Conservation (phyloP, 2,329 filamentous ascomycete genomes). For the Stagonosporopsis rhizophila region DNA sequence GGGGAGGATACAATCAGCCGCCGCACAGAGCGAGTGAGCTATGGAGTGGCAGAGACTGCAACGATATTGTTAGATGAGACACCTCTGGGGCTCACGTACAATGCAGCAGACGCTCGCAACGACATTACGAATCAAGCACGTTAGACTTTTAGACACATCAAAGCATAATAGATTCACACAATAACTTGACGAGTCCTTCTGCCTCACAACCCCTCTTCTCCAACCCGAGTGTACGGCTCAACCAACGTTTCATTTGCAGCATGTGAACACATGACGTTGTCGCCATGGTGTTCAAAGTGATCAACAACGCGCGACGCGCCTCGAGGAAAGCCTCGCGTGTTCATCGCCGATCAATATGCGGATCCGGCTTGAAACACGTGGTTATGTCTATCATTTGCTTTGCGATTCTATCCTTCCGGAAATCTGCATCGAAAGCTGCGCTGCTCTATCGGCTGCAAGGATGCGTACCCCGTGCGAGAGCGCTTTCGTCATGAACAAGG, state of each 20-base stretch:
- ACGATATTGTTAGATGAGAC: slow-evolving; percentile 14
- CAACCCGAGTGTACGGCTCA: not conserved
- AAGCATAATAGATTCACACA: slow-evolving; percentile 11
- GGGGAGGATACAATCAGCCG: slow-evolving; percentile 10
- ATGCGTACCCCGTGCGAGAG: not conserved
- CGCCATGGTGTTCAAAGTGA: not conserved
- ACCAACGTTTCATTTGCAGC: not conserved
- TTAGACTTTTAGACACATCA: slow-evolving; percentile 5
- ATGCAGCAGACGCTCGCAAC: slow-evolving; percentile 19
- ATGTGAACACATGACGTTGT: slow-evolving; percentile 12
- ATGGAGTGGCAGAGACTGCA: slow-evolving; percentile 9
- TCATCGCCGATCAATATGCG: slow-evolving; percentile 11
- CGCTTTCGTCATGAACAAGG: not conserved
- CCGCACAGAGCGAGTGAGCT: not conserved
- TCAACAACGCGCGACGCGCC: slow-evolving; percentile 7
- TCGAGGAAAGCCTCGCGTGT: not conserved
- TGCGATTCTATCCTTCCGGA: slow-evolving; percentile 17
- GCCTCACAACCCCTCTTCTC: not conserved
- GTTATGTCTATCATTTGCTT: slow-evolving; percentile 6
- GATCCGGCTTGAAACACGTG: slow-evolving; percentile 16
- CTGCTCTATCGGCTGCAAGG: not conserved
- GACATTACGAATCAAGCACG: slow-evolving; percentile 7
- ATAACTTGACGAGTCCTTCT: not conserved
- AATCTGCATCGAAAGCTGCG: slow-evolving; percentile 13
- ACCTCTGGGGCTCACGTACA: slow-evolving; percentile 11